These are phyloP conservation scores for Candida lessepsii DNA, from an alignment of 805 yeast genomes.

Conservation along the genomic window DNA sequence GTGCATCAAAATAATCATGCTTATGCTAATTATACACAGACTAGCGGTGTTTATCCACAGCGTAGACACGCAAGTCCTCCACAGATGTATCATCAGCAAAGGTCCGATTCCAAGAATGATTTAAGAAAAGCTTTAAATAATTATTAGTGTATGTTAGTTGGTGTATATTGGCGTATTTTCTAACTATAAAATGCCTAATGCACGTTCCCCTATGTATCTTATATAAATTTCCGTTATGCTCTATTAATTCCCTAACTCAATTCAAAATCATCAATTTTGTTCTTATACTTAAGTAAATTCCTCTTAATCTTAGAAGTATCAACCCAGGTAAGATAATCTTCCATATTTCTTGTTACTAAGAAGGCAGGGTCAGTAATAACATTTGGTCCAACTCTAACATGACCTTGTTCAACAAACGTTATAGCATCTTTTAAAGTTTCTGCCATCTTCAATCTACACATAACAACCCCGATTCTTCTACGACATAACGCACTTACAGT, in stretches of 20 bases:
- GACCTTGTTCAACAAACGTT: slow-evolving; percentile 93
- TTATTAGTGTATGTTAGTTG: slow-evolving; percentile 20
- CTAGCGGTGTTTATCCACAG: not conserved
- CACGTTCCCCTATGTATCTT: too few species aligned
- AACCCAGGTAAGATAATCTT: slow-evolving; percentile 98
- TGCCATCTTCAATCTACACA: slow-evolving; percentile 94
- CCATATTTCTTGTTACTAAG: slow-evolving; percentile 88
- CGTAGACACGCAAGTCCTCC: slow-evolving; percentile 10
- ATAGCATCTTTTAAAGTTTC: slow-evolving; percentile 86
- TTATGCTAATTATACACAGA: slow-evolving; percentile 10
- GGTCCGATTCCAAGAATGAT: slow-evolving; percentile 35
- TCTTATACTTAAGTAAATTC: slow-evolving; percentile 83
- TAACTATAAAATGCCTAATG: slow-evolving; percentile 1
- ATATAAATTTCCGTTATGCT: too few species aligned
- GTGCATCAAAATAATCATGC: slow-evolving; percentile 16
- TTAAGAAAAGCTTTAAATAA: slow-evolving; percentile 43
- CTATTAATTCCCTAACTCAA: too few species aligned
- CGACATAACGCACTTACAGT: slow-evolving; percentile 92
- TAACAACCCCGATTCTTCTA: slow-evolving; percentile 88
- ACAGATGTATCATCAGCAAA: slow-evolving; percentile 14
- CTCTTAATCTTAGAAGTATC: slow-evolving; percentile 91
- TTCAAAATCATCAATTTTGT: slow-evolving; percentile 62
- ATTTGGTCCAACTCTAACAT: slow-evolving; percentile 95
- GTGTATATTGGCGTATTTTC: slow-evolving; percentile 1
- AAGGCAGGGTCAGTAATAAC: slow-evolving; percentile 95